Evolutionary conservation across 164 flowering plant genomes (phyloP).

Genomic region (Sedum album): DNA sequence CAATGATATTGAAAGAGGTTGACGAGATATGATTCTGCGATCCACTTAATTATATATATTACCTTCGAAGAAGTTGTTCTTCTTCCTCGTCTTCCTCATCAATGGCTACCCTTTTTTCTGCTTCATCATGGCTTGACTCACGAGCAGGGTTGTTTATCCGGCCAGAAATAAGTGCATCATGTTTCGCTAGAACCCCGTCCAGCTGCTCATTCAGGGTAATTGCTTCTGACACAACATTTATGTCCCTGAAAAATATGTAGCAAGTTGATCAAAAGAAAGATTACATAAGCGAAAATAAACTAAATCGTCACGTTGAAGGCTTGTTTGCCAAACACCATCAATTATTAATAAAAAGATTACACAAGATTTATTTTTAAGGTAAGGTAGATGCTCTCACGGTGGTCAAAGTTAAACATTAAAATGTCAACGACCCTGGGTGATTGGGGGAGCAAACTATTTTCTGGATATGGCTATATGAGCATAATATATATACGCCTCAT

Average conservation of each 20-base stretch:
- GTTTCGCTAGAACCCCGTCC: conserved; percentile 55
- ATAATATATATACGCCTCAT: neutral
- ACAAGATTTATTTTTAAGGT: neutral
- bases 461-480: neutral
- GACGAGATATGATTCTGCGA: neutral
- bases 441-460: neutral
- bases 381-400: neutral
- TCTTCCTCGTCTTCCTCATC: conserved; percentile 54
- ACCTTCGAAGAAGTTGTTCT: conserved; percentile 83
- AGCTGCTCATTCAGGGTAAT: conserved; percentile 82
- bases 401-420: neutral
- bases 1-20: neutral
- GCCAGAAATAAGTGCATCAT: conserved; percentile 62
- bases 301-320: neutral
- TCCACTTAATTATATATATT: neutral
- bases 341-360: neutral
- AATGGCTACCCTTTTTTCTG: neutral
- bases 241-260: conserved; percentile 46
- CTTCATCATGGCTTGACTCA: conserved; percentile 34
- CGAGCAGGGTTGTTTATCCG: conserved; percentile 25
- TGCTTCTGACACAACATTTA: conserved; percentile 65
- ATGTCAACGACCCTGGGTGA: neutral
- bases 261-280: neutral
- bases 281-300: neutral
- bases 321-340: neutral